Base-by-base conservation (phyloP, 352 stramenopile genomes). In the Globisporangium paddicum region DNA sequence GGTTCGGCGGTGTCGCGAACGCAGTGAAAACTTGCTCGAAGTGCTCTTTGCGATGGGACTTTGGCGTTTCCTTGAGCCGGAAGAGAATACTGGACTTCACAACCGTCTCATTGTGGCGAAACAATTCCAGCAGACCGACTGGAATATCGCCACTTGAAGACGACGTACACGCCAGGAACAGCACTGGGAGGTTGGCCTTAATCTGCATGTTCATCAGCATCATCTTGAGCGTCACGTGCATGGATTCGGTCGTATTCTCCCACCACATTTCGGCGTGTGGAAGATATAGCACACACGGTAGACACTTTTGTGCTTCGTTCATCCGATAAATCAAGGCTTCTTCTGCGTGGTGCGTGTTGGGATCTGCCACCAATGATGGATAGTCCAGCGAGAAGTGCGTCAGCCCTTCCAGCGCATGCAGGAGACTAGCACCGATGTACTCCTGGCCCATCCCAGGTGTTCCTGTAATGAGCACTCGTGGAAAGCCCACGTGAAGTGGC, bases 341-440 rank as follows among this genome's bases (percentile, higher is more conserved):
- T 65, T 92, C 79, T 0, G 77, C 64, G 42, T 71, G 67, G 30
- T 89, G 76, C 5, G 81, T 71, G 60, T 89, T 88, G 3, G 73
- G 63, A 50, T 93, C 81, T 3, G 79, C 73, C 11, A 96, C 71
- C 0, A 94, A 66, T 13, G 79, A 89, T 32, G 85, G 79, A 54
- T 92, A 89, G 51, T 95, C 82, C 8, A 96, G 62, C 6, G 83
- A 91, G 30, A 95, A 87, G 52, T 90, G 79, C 1, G 80, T 84
- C 9, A 93, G 59, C 8, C 80, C 78, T 50, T 96, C 87, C 23
- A 96, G 63, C 6, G 73, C 69, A 53, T 96, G 81, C 19, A 96
- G 58, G 19, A 96, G 32, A 2, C 72, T 74, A 4, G 73, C 68
- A 0, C 79, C 79, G 37, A 96, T 62, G 41, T 89, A 77, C 35